Evolutionary conservation across 2,329 filamentous ascomycete genomes (phyloP), one percentile per base, ranked within the genome.

Genomic region (Colletotrichum zoysiae): DNA sequence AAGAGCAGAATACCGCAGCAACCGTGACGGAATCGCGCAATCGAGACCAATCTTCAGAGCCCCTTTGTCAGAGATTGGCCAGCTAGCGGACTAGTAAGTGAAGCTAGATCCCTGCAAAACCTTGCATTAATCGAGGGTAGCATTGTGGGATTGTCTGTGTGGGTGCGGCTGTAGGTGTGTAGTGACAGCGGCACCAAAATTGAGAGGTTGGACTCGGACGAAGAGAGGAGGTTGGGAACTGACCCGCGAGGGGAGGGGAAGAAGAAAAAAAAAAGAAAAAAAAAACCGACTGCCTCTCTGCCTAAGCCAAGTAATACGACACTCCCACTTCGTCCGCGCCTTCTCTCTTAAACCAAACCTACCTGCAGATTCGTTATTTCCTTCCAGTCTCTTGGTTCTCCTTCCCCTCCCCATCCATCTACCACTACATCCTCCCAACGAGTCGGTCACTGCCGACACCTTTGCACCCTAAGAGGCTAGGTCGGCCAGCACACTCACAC

Each of bases 221-320:
- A 40, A 60, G 30, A 56, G 62, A 58, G 70, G 70, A 72, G 71
- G 68, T 72, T 73, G 71, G 71, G 71, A 68, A 64, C 58, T 46
- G 50, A 64, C 61, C 61, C 61, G 62, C 70, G 58, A 50, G n/a
- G 51, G 42, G 30, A 33, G 20, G 20, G 20, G 12, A 14, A 8
- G 16, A 46, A 30, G n/a, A n/a, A 16, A 53, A 62, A 46, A 61
- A 63, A 71, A 71, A 66, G 26, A 7, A 58, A n/a, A 53, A 62
- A 46, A 61, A 63, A 71, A 71, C 62, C 1, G 70, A 65, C n/a
- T 46, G 20, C 33, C 67, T 50, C 46, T 66, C 60, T 59, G 51
- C 63, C 68, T 61, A 62, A 71, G 58, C 53, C 70, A 62, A 73
- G 70, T 63, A 73, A 53, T 58, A 59, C 61, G 23, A 65, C 66